phyloP scores from a whole-genome alignment of 495 filamentous ascomycete genomes.

The Amorphotheca resinae region DNA sequence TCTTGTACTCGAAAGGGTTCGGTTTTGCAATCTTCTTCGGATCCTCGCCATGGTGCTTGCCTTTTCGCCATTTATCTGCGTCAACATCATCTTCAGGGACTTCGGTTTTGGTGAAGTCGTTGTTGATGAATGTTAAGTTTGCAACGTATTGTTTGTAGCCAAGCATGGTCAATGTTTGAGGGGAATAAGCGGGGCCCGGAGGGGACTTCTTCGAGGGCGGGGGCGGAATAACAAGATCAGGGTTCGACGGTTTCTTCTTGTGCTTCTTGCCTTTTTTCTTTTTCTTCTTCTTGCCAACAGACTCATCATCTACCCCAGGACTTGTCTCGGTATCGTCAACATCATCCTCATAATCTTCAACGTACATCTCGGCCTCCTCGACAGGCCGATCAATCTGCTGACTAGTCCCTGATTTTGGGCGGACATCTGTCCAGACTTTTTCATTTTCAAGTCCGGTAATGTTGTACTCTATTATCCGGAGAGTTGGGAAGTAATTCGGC shows the following conservation, averaged over 20 bases:
- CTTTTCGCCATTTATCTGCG: slow-evolving; percentile 34
- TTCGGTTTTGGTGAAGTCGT: slow-evolving; percentile 25
- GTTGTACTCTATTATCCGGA: slow-evolving; percentile 88
- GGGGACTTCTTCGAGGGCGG: slow-evolving; percentile 59
- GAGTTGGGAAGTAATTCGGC: slow-evolving; percentile 82
- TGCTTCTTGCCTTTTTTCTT: slow-evolving; percentile 39
- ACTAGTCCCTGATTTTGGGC: not conserved
- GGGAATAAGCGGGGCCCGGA: slow-evolving; percentile 85
- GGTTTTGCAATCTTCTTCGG: slow-evolving; percentile 39
- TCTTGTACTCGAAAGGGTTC: slow-evolving; percentile 57
- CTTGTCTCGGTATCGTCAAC: not conserved
- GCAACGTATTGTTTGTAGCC: slow-evolving; percentile 85
- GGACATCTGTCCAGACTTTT: slow-evolving; percentile 30
- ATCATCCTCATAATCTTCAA: slow-evolving; percentile 1
- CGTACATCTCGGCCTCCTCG: not conserved
- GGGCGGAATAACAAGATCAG: slow-evolving; percentile 51
- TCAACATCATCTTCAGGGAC: slow-evolving; percentile 17
- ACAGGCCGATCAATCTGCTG: slow-evolving; percentile 8
- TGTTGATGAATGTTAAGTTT: slow-evolving; percentile 82
- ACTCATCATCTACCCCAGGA: slow-evolving; percentile 5
- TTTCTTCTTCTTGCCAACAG: slow-evolving; percentile 17
- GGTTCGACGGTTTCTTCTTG: slow-evolving; percentile 44
- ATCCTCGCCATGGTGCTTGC: slow-evolving; percentile 45
- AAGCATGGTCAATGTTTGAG: slow-evolving; percentile 63
- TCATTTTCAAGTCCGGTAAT: slow-evolving; percentile 59